Base-by-base conservation (phyloP, 352 stramenopile genomes). In the Hyaloperonospora arabidopsidis region DNA sequence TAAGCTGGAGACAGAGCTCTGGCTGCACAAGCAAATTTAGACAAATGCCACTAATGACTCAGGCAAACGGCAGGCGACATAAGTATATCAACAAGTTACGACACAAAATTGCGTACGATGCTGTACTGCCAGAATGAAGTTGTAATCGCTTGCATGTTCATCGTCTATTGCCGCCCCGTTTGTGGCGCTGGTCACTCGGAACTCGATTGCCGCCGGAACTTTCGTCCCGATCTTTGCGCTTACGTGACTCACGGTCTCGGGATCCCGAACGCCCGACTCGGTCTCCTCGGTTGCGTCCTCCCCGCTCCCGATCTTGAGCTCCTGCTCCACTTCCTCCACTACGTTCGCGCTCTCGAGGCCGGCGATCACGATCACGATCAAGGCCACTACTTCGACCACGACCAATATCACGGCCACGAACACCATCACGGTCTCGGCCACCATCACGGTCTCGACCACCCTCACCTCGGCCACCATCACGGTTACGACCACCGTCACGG, bases 1-100 rank as follows among this genome's bases (percentile, higher is more conserved):
- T 32, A 86, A 84, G 46, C 51, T 93, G 4, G 84, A 93, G 54
- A 91, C 84, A 5, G 81, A 93, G 52, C 61, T 93, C 17, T 93
- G 84, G 84, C 63, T 93, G 45, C 74, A 74, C 39, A 80, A 83
- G 43, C 74, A 91, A 52, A 76, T 84, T 39, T 93, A 82, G 62
- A 53, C 35, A 6, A 32, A 15, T 38, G 8, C 21, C 39, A 34
- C 25, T 52, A 47, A 36, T 52, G 32, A 59, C 38, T 23, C 19
- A 12, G 12, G 19, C 15, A 44, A 41, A 41, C 35, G 35, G 25
- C 25, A 44, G 13, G 13, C 35, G 35, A 8, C 25, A 4, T 32
- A 32, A 32, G 25, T 32, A 32, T 32, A 4, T 32, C 25, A 32
- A 32, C 25, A 32, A 32, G 25, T 32, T 32, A 32, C 25, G 25